These are phyloP conservation scores for Erythrobasidium yunnanense DNA, from an alignment of 768 basidiomycete species.

Conservation along the genomic window DNA sequence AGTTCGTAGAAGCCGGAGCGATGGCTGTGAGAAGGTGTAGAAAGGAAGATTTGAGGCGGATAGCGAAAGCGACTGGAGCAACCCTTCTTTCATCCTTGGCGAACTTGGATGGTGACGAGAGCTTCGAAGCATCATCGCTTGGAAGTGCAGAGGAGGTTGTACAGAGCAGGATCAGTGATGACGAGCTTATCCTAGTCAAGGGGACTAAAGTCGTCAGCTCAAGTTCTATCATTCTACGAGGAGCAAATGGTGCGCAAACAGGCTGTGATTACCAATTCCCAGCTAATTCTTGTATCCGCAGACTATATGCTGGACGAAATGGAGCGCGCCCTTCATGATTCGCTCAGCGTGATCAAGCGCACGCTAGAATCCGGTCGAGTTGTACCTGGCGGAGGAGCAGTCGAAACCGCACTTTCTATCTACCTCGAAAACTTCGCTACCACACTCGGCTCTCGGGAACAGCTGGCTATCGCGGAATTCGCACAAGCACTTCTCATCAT, in stretches of 20 bases:
- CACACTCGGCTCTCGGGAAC: constrained; percentile 91
- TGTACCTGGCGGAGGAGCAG: constrained; percentile 93
- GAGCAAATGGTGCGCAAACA: constrained; percentile 61
- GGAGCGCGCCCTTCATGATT: constrained; percentile 92
- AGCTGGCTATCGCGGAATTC: constrained; percentile 98
- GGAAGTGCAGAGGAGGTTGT: constrained; percentile 92
- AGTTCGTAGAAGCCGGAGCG: constrained; percentile 96
- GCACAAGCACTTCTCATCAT: constrained; percentile 83
- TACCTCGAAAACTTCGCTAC: constrained; percentile 98
- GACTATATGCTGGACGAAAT: constrained; percentile 99
- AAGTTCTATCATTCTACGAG: constrained; percentile 80
- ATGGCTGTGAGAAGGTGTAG: constrained; percentile 96
- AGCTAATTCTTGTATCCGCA: constrained; percentile 4
- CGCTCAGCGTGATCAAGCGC: constrained; percentile 86
- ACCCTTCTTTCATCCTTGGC: constrained; percentile 83
- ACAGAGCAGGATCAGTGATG: constrained; percentile 95
- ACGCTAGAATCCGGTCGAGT: constrained; percentile 91
- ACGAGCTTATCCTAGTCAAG: constrained; percentile 92
- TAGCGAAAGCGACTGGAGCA: constrained; percentile 93
- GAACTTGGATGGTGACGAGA: constrained; percentile 94
- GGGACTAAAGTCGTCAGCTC: constrained; percentile 94
- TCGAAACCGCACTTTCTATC: constrained; percentile 90
- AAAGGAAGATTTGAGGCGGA: constrained; percentile 93
- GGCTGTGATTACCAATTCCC: background rate
- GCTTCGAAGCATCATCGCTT: constrained; percentile 79